Evolutionary conservation across 345 rosid species (phyloP).

Genomic region (Sonneratia caseolaris): DNA sequence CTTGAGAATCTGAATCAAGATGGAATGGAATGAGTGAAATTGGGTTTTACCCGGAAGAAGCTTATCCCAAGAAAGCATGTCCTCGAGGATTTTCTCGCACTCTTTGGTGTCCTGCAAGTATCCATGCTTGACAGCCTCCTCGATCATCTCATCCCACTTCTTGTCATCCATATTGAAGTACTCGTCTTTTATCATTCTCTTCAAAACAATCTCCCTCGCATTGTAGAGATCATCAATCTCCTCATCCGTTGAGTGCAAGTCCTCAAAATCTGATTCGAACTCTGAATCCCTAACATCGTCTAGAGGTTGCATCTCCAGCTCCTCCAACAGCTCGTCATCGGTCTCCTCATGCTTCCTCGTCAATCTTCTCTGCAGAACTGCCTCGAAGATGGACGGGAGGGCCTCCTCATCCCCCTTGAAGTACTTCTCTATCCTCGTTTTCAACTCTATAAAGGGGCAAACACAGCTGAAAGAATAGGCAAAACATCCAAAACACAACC

Average conservation of each 20-base stretch:
- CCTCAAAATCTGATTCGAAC: constrained; percentile 73
- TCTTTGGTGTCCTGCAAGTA: constrained; percentile 57
- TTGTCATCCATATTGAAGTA: constrained; percentile 67
- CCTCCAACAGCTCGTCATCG: constrained; percentile 57
- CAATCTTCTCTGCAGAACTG: constrained; percentile 52
- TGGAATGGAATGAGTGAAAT: background rate
- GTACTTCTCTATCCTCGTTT: constrained; percentile 50
- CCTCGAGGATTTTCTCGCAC: constrained; percentile 78
- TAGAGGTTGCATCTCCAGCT: constrained; percentile 31
- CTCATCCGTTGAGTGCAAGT: constrained; percentile 47
- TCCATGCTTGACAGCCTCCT: constrained; percentile 53
- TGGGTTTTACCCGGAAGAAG: constrained; percentile 64
- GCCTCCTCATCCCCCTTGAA: constrained; percentile 70
- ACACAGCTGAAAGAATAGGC: constrained; percentile 7
- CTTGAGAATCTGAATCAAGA: background rate
- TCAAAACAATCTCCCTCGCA: constrained; percentile 36
- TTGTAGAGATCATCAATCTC: constrained; percentile 67
- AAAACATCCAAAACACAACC: background rate
- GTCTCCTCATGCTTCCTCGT: constrained; percentile 53
- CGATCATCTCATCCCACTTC: constrained; percentile 81
- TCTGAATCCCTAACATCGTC: constrained; percentile 50
- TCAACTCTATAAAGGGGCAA: constrained; percentile 42
- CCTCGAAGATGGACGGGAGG: constrained; percentile 55
- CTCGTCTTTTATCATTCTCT: constrained; percentile 52
- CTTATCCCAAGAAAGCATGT: constrained; percentile 83